Base-by-base conservation (phyloP, 768 basidiomycete genomes). In the Gloeophyllum trabeum region DNA sequence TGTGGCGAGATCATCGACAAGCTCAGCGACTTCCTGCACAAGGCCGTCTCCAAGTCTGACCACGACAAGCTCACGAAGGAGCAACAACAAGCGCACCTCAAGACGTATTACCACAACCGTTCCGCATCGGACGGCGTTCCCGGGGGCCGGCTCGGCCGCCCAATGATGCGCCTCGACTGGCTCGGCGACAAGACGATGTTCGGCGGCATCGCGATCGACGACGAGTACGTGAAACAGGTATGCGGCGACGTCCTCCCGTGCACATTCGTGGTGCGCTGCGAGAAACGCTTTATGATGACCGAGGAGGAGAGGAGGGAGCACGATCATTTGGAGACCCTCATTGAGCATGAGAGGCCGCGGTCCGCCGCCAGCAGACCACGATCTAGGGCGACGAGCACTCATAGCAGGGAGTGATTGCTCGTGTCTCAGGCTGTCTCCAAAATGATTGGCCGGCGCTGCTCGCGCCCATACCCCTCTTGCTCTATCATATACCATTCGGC, bases 141-240 rank as follows among this genome's bases (percentile, higher is more conserved):
- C 1, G 86, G 86, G 0, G 86, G 83, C 0, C 59, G 60, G 32
- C 67, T 88, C 3, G 75, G 74, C 5, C 65, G 71, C 38, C 76
- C 76, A 6, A 65, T 88, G 56, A 71, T 75, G 48, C 62, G 78
- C 41, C 60, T 82, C 41, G 86, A 89, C 52, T 87, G 73, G 63
- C 63, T 89, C 24, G 65, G 74, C 5, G 56, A 62, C 38, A 55
- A 71, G 41, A 74, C 75, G 24, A 67, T 73, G 59, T 88, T 74
- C 48, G 83, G 76, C 2, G 86, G 86, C 6, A 56, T 87, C 21
- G 50, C 58, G 42, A 19, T 52, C 14, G 70, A 76, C 51, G 69
- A 74, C 6, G 41, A 54, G 6, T 50, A 65, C 22, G 64, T 77
- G 37, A 58, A 54, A 51, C 63, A 63, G 12, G 48, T 70, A 2